A percentile compares a stretch with the other conserved stretches of the same genome.
phyloP scores from a whole-genome alignment of 441 rosid species.

The Erodium texanum region DNA sequence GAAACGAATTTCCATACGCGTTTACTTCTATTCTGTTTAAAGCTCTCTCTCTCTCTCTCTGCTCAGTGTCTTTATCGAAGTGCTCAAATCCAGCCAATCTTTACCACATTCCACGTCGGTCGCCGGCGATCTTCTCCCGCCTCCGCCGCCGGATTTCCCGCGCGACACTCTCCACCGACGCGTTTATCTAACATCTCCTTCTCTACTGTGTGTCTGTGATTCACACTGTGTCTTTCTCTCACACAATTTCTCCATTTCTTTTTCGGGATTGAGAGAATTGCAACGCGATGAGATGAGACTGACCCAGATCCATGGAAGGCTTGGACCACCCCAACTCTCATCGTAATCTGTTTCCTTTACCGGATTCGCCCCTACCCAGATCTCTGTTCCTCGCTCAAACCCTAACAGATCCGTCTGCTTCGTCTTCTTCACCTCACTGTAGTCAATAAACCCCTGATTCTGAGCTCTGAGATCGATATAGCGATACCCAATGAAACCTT shows the following conservation, averaged over 20 bases:
- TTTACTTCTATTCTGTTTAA: background rate
- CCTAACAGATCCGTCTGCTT: background rate
- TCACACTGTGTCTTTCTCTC: too few species aligned
- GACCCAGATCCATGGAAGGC: conserved; percentile 4
- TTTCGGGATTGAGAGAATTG: too few species aligned
- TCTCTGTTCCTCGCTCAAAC: background rate
- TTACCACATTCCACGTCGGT: background rate
- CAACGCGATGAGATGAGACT: background rate
- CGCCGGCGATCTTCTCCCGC: background rate
- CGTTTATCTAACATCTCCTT: too few species aligned
- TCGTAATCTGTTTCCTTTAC: background rate
- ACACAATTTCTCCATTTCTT: too few species aligned
- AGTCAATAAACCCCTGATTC: too few species aligned
- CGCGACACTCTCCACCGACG: background rate
- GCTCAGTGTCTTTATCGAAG: background rate
- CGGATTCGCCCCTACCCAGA: background rate
- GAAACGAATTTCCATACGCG: conserved; percentile 8
- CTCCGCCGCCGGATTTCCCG: background rate
- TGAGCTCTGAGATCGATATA: too few species aligned
- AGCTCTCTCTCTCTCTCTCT: background rate
- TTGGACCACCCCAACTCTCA: background rate
- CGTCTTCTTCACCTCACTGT: too few species aligned
- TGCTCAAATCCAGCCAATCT: background rate
- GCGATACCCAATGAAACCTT: background rate
- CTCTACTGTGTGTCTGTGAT: too few species aligned